Conservation (phyloP, 2,329 filamentous ascomycete species). For the Drechslerella dactyloides region DNA sequence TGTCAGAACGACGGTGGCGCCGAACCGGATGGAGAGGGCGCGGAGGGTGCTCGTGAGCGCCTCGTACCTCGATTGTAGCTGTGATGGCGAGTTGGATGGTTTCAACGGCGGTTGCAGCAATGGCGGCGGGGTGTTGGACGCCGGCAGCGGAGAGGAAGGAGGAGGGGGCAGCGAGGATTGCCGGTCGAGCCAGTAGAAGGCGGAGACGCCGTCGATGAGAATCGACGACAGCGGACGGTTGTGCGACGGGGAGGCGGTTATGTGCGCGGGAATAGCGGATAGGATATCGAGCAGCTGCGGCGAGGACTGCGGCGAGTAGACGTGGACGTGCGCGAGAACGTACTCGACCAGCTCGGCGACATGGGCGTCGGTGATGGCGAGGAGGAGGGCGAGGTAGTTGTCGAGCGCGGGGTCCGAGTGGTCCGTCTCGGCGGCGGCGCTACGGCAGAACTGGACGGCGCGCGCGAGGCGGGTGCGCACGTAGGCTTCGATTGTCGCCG, state of each 20-base stretch:
- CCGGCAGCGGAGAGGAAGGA: neutral
- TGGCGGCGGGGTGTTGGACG: neutral
- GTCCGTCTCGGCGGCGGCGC: neutral
- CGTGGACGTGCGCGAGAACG: slow-evolving; percentile 29
- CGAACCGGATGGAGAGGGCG: slow-evolving; percentile 23
- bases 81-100: slow-evolving; percentile 8
- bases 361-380: slow-evolving; percentile 16
- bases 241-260: slow-evolving; percentile 27
- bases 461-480: slow-evolving; percentile 15
- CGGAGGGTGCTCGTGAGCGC: slow-evolving; percentile 20
- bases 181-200: slow-evolving; percentile 51
- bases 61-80: slow-evolving; percentile 32
- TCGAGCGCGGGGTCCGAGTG: slow-evolving; percentile 9
- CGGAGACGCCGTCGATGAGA: slow-evolving; percentile 48
- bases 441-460: slow-evolving; percentile 29
- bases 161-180: slow-evolving; percentile 10
- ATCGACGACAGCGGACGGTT: slow-evolving; percentile 24
- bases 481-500: slow-evolving; percentile 27
- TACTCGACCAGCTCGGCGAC: slow-evolving; percentile 26
- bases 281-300: slow-evolving; percentile 39
- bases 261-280: slow-evolving; percentile 24
- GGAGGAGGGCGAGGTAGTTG: slow-evolving; percentile 25
- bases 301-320: slow-evolving; percentile 31
- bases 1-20: slow-evolving; percentile 31
- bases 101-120: neutral